These are phyloP conservation scores for Pleurostoma richardsiae DNA, from an alignment of 2,329 filamentous ascomycete species.

Conservation along the genomic window DNA sequence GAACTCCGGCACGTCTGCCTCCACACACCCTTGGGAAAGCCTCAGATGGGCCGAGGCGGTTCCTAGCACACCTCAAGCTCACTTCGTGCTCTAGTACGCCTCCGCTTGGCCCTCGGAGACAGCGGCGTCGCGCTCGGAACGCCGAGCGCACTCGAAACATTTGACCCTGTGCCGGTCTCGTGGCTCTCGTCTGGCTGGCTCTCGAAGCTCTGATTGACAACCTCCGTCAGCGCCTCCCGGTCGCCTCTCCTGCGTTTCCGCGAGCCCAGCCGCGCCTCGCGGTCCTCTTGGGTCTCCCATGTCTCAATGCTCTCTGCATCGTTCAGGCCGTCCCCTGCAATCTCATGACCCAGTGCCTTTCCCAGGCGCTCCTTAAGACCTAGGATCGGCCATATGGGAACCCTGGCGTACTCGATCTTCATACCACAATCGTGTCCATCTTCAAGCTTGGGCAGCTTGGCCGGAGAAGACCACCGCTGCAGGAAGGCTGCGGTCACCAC, in stretches of 20 bases:
- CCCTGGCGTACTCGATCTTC: conserved; percentile 39
- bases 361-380: conserved; percentile 51
- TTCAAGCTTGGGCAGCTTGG: conserved; percentile 25
- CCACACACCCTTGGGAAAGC: no score
- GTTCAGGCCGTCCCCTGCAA: conserved; percentile 35
- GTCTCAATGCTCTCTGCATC: conserved; percentile 36
- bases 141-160: neutral
- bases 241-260: conserved; percentile 28
- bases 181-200: conserved; percentile 15
- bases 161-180: conserved; percentile 5
- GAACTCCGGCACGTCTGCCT: no score
- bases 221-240: conserved; percentile 27
- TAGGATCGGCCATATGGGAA: conserved; percentile 49
- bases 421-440: conserved; percentile 27
- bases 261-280: conserved; percentile 5
- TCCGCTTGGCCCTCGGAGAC: conserved; percentile 24
- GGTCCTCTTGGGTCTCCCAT: conserved; percentile 31
- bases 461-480: conserved; percentile 43
- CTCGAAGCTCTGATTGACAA: conserved; percentile 35
- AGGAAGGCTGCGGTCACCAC: conserved; percentile 43
- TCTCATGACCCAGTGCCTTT: conserved; percentile 43
- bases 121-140: conserved; percentile 10
- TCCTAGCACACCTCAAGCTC: conserved; percentile 21
- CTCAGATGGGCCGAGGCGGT: no score
- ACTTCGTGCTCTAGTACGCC: conserved; percentile 16